phyloP scores from a whole-genome alignment of 257 asterid genomes.

The Fraxinus cuspidata region DNA sequence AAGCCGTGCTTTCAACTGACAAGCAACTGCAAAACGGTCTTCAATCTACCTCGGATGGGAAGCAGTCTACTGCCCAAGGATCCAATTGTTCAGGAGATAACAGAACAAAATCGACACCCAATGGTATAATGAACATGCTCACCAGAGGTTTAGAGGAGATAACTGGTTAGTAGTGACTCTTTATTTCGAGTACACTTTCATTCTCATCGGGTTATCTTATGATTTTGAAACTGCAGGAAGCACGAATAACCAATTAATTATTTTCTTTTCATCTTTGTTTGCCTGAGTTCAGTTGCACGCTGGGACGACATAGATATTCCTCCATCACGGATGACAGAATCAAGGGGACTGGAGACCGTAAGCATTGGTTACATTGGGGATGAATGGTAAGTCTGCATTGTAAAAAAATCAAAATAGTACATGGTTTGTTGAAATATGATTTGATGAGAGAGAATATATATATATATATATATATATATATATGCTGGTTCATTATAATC shows the following conservation, averaged over 20 bases:
- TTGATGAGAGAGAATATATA: background rate
- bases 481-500: background rate
- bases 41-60: slow-evolving; percentile 14
- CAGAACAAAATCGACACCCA: slow-evolving; percentile 31
- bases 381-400: slow-evolving; percentile 67
- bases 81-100: slow-evolving; percentile 27
- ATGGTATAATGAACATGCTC: slow-evolving; percentile 48
- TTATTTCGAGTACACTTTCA: background rate
- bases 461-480: too few species aligned
- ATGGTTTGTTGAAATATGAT: background rate
- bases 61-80: slow-evolving; percentile 29
- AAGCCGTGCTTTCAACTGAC: slow-evolving; percentile 34
- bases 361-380: slow-evolving; percentile 80
- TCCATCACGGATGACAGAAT: slow-evolving; percentile 32
- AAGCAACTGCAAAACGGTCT: slow-evolving; percentile 26
- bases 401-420: background rate
- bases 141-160: slow-evolving; percentile 71
- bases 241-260: background rate
- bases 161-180: slow-evolving; percentile 43
- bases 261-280: slow-evolving; percentile 24
- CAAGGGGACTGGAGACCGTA: slow-evolving; percentile 29
- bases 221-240: background rate
- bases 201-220: slow-evolving; percentile 4
- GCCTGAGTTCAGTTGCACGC: slow-evolving; percentile 60
- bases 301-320: slow-evolving; percentile 66